These are phyloP conservation scores for Smithsoniella earleae DNA, from an alignment of 163 green algal species.

Conservation along the genomic window DNA sequence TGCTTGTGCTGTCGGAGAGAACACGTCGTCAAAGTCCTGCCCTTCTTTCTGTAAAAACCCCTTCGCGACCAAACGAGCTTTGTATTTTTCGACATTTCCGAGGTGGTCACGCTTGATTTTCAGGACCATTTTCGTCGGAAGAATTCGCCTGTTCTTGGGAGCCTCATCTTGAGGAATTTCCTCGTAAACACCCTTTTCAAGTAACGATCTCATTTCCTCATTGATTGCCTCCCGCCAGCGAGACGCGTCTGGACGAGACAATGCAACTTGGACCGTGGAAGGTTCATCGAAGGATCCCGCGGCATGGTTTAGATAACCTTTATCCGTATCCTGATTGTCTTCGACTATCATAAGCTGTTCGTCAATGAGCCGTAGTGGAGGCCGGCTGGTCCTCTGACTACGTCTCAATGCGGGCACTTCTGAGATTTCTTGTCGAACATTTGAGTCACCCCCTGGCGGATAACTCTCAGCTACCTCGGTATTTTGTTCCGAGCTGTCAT, in stretches of 20 bases:
- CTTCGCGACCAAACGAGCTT: neutral
- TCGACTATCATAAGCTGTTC: too few relatives aligned
- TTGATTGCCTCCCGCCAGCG: neutral
- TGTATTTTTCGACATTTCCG: neutral
- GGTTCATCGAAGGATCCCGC: too few relatives aligned
- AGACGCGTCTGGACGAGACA: neutral
- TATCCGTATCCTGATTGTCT: too few relatives aligned
- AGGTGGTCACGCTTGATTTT: slow-evolving; percentile 1
- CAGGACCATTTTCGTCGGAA: neutral
- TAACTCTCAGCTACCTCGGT: too few relatives aligned
- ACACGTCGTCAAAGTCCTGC: neutral
- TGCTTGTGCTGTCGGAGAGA: slow-evolving; percentile 10
- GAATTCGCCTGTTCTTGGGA: neutral
- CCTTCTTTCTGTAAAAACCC: neutral
- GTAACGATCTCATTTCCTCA: neutral
- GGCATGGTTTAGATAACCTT: too few relatives aligned
- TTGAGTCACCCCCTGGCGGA: too few relatives aligned
- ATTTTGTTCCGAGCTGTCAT: too few relatives aligned
- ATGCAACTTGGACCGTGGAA: too few relatives aligned
- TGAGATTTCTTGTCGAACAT: too few relatives aligned
- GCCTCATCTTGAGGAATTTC: neutral
- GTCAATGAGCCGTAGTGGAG: too few relatives aligned
- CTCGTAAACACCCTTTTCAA: neutral
- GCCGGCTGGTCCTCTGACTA: too few relatives aligned
- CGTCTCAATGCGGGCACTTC: too few relatives aligned